Base-by-base conservation (phyloP, 2,329 filamentous ascomycete species). In the Fusarium pininemorale region DNA sequence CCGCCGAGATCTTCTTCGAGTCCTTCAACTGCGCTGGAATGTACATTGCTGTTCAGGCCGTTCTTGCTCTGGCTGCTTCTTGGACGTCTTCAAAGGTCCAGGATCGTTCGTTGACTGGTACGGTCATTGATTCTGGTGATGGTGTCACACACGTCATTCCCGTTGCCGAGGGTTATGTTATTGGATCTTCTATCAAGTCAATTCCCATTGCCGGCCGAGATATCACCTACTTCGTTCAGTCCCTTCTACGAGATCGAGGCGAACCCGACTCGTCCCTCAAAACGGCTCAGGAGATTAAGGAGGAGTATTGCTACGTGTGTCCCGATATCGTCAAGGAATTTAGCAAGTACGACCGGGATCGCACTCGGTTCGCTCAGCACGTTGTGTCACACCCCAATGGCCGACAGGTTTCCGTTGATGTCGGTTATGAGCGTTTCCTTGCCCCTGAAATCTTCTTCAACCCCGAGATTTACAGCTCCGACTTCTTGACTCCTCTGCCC, bases 381-480 rank as follows among this genome's bases (percentile, higher is more conserved):
- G 91, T 92, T 26, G 95, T 98, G 66, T 91, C 90, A 65, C 92
- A 96, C 69, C 92, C 95, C 32, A 96, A 95, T 77, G 96, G 96
- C 72, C 92, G 93, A 77, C 91, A 93, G 77, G 92, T 96, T 28
- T 90, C 87, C 4, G 94, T 99, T 53, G 97, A 99, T 79, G 94
- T 99, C 60, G 96, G 96, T 60, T 99, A 98, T 85, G 96, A 99
- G 84, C 93, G 96, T 39, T 99, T 99, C 89, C 88, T 99, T 69
- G 96, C 96, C 6, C 97, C 97, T 30, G 96, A 99, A 84, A 99
- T 99, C 81, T 99, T 99, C 86, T 99, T 99, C 90, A 99, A 99
- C 85, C 96, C 96, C 37, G 96, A 99, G 86, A 99, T 99, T 80
- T 98, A 98, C 89, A 98, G 94, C 71, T 98, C 96, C 76, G 96